These are phyloP conservation scores for Mycena albidolilacea DNA, from an alignment of 768 basidiomycete genomes.

Conservation along the genomic window DNA sequence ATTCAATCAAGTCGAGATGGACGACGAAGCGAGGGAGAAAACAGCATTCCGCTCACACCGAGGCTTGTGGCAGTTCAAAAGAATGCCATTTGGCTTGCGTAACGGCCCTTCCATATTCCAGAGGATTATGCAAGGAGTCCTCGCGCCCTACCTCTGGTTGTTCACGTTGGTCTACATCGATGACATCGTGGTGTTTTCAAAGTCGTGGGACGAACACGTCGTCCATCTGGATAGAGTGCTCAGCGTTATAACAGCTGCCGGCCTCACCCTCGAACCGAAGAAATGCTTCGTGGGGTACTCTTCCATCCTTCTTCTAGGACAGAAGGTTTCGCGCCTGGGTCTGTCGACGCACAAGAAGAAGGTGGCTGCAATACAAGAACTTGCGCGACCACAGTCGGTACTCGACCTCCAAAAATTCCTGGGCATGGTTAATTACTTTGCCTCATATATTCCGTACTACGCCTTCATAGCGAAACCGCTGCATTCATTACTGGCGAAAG, in stretches of 20 bases:
- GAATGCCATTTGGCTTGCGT: constrained; percentile 20
- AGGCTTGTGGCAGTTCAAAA: constrained; percentile 49
- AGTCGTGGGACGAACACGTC: constrained; percentile 24
- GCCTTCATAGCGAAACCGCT: constrained; percentile 42
- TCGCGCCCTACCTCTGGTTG: background rate
- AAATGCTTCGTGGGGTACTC: too few relatives aligned
- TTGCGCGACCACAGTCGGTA: background rate
- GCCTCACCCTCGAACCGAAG: too few relatives aligned
- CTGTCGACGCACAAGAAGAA: background rate
- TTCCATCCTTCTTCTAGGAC: too few relatives aligned
- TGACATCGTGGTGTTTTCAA: constrained; percentile 44
- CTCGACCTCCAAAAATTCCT: background rate
- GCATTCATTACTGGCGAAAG: constrained; percentile 43
- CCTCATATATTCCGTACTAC: background rate
- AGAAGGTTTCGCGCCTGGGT: too few relatives aligned
- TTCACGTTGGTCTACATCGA: constrained; percentile 44
- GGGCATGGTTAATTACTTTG: constrained; percentile 6
- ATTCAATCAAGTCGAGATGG: background rate
- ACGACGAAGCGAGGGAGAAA: constrained; percentile 35
- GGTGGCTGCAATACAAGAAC: background rate
- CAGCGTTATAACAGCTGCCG: too few relatives aligned
- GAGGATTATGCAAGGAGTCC: constrained; percentile 12
- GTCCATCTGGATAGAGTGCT: too few relatives aligned
- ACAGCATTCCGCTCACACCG: constrained; percentile 49
- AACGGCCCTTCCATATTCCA: constrained; percentile 30